phyloP scores from a whole-genome alignment of 202 grass and related monocot genomes.

The Panicum virgatum region DNA sequence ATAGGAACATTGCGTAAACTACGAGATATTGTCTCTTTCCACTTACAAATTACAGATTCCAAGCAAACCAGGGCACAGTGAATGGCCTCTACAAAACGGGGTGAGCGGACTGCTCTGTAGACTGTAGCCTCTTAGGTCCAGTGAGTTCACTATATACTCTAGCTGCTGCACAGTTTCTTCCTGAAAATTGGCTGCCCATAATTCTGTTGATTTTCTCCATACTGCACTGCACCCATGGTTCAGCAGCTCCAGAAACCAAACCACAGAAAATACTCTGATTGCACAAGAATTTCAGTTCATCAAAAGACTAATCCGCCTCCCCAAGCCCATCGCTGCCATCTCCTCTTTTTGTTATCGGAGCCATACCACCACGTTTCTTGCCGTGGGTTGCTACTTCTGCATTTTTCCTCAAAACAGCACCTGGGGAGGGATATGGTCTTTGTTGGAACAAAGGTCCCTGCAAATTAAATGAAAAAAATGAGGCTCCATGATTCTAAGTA shows the following conservation, averaged over 20 bases:
- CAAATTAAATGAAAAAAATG: conserved; percentile 15
- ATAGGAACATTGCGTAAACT: not conserved
- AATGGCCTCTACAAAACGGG: not conserved
- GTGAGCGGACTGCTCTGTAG: not conserved
- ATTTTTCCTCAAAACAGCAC: conserved; percentile 87
- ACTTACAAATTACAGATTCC: not conserved
- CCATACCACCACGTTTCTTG: conserved; percentile 73
- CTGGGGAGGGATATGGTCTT: conserved; percentile 91
- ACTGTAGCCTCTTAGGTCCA: too few relatives aligned
- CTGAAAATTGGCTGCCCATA: not conserved
- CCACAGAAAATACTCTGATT: not conserved
- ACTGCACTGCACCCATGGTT: not conserved
- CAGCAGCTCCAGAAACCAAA: not conserved
- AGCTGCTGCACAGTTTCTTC: not conserved
- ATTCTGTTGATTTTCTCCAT: not conserved
- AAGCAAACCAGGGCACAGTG: not conserved
- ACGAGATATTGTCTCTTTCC: not conserved
- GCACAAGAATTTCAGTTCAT: not conserved
- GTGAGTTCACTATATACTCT: conserved; percentile 4
- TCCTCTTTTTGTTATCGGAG: conserved; percentile 86
- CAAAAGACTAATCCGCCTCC: conserved; percentile 71
- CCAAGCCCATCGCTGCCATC: conserved; percentile 92
- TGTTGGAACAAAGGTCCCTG: conserved; percentile 97
- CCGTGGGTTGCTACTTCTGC: conserved; percentile 77
- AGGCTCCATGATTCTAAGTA: conserved; percentile 15